phyloP scores from a whole-genome alignment of 2,329 filamentous ascomycete species.

The Aspergillus persii region DNA sequence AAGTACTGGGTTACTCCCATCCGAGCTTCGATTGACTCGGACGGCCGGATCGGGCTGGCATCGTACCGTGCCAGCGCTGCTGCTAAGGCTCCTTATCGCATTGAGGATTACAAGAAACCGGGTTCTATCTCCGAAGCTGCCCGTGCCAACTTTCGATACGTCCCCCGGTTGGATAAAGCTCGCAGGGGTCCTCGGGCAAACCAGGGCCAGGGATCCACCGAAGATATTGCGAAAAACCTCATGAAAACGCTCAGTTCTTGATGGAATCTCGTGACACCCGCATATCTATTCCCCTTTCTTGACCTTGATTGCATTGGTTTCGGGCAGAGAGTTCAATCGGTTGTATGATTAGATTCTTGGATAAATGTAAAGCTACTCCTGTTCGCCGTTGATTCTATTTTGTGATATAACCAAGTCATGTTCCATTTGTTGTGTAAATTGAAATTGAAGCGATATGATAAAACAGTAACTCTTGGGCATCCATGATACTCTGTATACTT shows the following conservation, averaged over 20 bases:
- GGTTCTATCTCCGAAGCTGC: slow-evolving; percentile 25
- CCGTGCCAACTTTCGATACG: slow-evolving; percentile 22
- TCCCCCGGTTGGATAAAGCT: slow-evolving; percentile 32
- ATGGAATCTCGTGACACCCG: background rate
- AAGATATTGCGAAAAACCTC: slow-evolving; percentile 32
- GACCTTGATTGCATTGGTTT: slow-evolving; percentile 4
- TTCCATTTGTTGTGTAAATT: slow-evolving; percentile 7
- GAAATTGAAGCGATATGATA: slow-evolving; percentile 11
- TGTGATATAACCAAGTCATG: slow-evolving; percentile 27
- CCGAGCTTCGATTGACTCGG: slow-evolving; percentile 46
- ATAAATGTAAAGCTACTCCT: slow-evolving; percentile 29
- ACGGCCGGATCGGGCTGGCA: slow-evolving; percentile 44
- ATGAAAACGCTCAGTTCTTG: slow-evolving; percentile 29
- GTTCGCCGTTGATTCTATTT: slow-evolving; percentile 15
- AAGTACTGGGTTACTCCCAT: slow-evolving; percentile 53
- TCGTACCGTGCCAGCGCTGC: slow-evolving; percentile 33
- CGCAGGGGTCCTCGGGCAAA: slow-evolving; percentile 8
- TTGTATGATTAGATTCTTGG: slow-evolving; percentile 36
- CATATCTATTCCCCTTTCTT: background rate
- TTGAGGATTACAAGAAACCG: slow-evolving; percentile 35
- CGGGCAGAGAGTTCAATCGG: slow-evolving; percentile 9
- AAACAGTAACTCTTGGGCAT: slow-evolving; percentile 23
- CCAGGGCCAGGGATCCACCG: slow-evolving; percentile 15
- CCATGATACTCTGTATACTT: slow-evolving; percentile 9
- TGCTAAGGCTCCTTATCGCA: slow-evolving; percentile 35